Percentiles rank a stretch among this genome's conserved stretches.
phyloP scores from a whole-genome alignment of 2,329 filamentous ascomycete species.

The Ramularia endophylla region DNA sequence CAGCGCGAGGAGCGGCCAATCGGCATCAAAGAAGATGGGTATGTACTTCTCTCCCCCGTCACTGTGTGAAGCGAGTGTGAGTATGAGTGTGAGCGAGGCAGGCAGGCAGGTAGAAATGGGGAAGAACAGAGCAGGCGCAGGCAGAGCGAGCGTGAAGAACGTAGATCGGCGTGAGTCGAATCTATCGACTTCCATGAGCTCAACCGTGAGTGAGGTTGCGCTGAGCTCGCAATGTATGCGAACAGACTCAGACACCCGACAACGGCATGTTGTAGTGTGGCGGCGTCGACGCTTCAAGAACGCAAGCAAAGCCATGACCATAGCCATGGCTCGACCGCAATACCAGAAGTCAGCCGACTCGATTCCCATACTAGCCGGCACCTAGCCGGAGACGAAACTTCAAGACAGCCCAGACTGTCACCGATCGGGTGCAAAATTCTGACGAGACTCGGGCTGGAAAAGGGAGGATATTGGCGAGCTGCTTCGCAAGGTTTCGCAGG shows the following conservation, averaged over 20 bases:
- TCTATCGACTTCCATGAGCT: no score
- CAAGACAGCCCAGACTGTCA: background rate
- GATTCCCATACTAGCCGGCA: background rate
- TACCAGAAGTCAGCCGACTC: conserved; percentile 1
- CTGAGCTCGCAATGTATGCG: no score
- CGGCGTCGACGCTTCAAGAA: no score
- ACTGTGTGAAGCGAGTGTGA: conserved; percentile 10
- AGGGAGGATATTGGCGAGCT: background rate
- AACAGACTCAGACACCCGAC: no score
- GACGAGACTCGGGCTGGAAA: background rate
- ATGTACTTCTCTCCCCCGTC: conserved; percentile 43
- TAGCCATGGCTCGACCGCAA: no score
- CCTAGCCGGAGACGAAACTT: background rate
- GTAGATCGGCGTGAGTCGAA: no score
- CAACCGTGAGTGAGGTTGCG: no score
- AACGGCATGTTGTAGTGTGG: no score
- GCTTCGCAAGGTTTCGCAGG: background rate
- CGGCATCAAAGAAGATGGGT: conserved; percentile 88
- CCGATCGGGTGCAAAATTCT: background rate
- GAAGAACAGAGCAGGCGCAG: no score
- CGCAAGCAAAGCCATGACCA: no score
- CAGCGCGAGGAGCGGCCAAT: conserved; percentile 45
- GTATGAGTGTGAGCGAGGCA: conserved; percentile 3
- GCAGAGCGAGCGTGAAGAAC: no score
- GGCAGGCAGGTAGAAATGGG: no score